Base-by-base conservation (phyloP, 352 stramenopile genomes). In the Phytopythium delawarense region DNA sequence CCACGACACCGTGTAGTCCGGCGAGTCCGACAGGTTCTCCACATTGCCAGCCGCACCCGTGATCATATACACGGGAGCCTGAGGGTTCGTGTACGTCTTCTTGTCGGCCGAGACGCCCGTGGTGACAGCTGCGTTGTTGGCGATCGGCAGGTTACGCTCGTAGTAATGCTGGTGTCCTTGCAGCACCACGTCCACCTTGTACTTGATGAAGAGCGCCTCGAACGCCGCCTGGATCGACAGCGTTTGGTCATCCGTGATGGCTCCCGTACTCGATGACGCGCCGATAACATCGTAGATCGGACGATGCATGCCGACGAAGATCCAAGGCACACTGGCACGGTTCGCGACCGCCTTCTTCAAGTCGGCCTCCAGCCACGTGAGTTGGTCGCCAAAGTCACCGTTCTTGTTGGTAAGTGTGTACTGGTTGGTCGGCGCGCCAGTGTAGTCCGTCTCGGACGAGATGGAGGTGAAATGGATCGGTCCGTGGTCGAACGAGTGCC, bases 151-250 rank as follows among this genome's bases (percentile, higher is more conserved):
- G 5, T 90, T 73, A 4, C 88, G 77, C 63, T 96, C 83, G 64
- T 95, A 97, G 45, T 77, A 84, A 67, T 97, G 91, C 30, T 92
- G 66, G 65, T 97, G 91, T 9, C 90, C 90, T 1, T 80, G 70
- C 23, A 97, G 57, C 25, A 96, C 89, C 4, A 96, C 64, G 48
- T 97, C 88, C 11, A 97, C 89, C 23, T 80, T 71, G 80, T 92
- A 94, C 67, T 91, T 88, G 55, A 94, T 67, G 28, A 97, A 81
- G 13, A 97, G 71, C 23, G 70, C 73, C 60, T 97, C 90, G 45
- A 97, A 92, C 1, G 85, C 81, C 15, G 49, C 53, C 44, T 94
- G 81, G 45, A 96, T 61, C 13, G 32, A 5, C 11, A 55, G 54
- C 2, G 65, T 62, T 12, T 80, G 42, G 20, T 57, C 51, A 12